These are phyloP conservation scores for Russula griseocarnosa DNA, from an alignment of 768 basidiomycete species.

Conservation along the genomic window DNA sequence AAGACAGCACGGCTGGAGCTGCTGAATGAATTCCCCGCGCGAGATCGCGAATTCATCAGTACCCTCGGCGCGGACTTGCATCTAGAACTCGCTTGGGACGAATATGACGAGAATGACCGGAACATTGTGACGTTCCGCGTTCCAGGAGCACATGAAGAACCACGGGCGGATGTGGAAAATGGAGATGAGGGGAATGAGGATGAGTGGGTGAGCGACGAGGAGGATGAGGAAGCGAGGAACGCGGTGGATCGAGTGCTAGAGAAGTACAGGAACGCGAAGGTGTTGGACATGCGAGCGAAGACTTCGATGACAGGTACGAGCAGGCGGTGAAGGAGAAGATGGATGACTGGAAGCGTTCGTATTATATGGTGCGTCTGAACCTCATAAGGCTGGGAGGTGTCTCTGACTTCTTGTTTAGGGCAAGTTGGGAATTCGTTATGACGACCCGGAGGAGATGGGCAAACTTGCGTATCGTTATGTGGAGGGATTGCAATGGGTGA, in stretches of 20 bases:
- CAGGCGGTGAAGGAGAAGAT: constrained; percentile 31
- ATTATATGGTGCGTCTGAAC: constrained; percentile 67
- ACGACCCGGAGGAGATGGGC: constrained; percentile 62
- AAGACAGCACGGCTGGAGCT: constrained; percentile 52
- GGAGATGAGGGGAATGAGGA: constrained; percentile 33
- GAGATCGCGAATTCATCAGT: constrained; percentile 75
- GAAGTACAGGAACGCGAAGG: constrained; percentile 85
- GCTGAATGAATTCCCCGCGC: constrained; percentile 73
- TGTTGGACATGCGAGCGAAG: constrained; percentile 64
- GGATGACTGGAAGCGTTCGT: constrained; percentile 44
- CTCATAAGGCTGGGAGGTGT: constrained; percentile 1
- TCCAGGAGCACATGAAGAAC: constrained; percentile 43
- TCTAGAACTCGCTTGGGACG: constrained; percentile 85
- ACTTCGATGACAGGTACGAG: constrained; percentile 78
- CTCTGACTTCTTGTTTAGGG: constrained; percentile 47
- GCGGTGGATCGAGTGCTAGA: constrained; percentile 79
- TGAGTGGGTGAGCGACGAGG: constrained; percentile 47
- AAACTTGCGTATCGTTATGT: constrained; percentile 76
- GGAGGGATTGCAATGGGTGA: constrained; percentile 98
- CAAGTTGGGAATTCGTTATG: constrained; percentile 79
- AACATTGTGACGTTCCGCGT: constrained; percentile 69
- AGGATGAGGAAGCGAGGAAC: constrained; percentile 63
- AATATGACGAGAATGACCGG: constrained; percentile 78
- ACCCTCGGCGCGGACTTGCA: constrained; percentile 74
- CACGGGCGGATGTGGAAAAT: constrained; percentile 36